Conservation (phyloP, 306 rosid genomes). For the Gleditsia sinensis region DNA sequence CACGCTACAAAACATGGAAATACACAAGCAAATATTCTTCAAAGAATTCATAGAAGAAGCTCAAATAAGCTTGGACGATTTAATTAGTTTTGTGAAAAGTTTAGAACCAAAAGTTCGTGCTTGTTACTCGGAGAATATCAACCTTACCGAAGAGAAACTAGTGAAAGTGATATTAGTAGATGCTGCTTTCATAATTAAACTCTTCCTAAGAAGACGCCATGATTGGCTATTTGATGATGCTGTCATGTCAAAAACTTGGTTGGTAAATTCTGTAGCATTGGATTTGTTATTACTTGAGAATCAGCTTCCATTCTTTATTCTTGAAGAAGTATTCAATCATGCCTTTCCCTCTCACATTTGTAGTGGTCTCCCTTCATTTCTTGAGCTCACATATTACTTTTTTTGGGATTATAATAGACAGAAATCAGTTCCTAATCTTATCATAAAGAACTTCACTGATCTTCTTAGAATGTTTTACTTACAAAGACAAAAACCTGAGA, state of each 20-base stretch:
- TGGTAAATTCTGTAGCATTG: neutral
- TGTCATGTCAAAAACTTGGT: neutral
- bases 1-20: too few relatives aligned
- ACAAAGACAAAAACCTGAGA: too few relatives aligned
- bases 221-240: neutral
- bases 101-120: neutral
- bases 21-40: too few relatives aligned
- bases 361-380: neutral
- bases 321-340: neutral
- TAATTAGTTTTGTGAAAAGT: too few relatives aligned
- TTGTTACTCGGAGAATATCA: neutral
- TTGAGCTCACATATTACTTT: neutral
- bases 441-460: neutral
- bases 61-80: too few relatives aligned
- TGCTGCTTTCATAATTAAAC: neutral
- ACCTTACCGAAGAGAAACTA: neutral
- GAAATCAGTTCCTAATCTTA: neutral
- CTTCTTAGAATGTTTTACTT: neutral
- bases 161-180: neutral
- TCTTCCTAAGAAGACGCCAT: neutral
- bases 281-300: conserved; percentile 1
- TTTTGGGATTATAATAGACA: neutral
- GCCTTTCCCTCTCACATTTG: neutral
- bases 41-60: too few relatives aligned
- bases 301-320: conserved; percentile 22